phyloP scores from a whole-genome alignment of 305 asterid species.

The Coffea humblotiana region DNA sequence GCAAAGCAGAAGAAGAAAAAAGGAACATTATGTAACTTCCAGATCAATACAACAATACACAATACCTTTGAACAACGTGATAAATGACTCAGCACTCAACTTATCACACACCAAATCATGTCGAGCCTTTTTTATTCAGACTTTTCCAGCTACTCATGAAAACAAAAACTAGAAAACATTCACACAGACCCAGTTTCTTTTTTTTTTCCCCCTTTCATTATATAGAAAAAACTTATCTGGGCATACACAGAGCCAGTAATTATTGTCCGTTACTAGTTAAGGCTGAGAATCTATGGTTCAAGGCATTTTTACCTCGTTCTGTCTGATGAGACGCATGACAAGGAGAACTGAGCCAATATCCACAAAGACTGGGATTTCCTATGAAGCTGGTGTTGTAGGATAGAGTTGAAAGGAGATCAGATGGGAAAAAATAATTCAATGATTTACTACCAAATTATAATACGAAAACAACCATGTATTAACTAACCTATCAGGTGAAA shows the following conservation, averaged over 20 bases:
- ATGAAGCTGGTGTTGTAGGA: constrained; percentile 49
- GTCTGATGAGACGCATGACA: constrained; percentile 59
- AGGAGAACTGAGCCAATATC: constrained; percentile 69
- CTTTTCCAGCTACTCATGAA: neutral
- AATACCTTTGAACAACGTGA: neutral
- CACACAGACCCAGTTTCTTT: neutral
- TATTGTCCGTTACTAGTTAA: neutral
- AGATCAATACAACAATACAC: neutral
- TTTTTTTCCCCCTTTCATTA: neutral
- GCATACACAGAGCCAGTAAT: neutral
- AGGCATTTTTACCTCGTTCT: constrained; percentile 52
- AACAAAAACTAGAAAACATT: neutral
- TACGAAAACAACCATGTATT: neutral
- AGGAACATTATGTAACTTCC: neutral
- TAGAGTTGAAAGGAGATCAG: neutral
- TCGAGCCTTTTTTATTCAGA: neutral
- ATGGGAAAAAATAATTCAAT: neutral
- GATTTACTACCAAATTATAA: neutral
- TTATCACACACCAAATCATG: neutral
- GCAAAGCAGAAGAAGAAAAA: neutral
- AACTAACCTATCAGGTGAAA: constrained; percentile 75
- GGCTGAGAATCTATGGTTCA: neutral
- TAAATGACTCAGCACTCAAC: neutral
- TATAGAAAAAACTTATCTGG: neutral
- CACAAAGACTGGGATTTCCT: constrained; percentile 88